Percentiles rank a stretch among this genome's conserved stretches.
Evolutionary conservation across 306 rosid genomes (phyloP).

Genomic region (Adenanthera pavonina): DNA sequence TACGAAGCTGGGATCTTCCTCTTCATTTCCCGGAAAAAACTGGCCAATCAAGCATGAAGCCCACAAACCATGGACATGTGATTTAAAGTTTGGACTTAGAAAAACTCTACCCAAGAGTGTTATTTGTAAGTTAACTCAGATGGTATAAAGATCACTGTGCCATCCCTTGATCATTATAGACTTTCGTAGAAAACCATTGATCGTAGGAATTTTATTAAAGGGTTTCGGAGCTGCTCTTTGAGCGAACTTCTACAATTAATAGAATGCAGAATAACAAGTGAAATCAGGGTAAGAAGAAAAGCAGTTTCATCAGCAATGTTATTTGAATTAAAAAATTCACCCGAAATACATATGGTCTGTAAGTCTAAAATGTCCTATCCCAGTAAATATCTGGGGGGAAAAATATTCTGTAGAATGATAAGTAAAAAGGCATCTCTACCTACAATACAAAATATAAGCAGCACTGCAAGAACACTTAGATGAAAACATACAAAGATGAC

Average conservation of each 20-base stretch:
- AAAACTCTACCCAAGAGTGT: neutral
- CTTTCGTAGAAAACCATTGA: too few relatives aligned
- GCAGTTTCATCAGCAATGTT: slow-evolving; percentile 24
- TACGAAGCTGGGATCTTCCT: neutral
- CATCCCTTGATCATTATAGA: neutral
- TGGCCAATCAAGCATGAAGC: too few relatives aligned
- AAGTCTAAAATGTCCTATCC: slow-evolving; percentile 41
- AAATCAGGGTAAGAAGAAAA: neutral
- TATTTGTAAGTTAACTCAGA: neutral
- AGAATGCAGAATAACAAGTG: neutral
- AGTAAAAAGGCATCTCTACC: slow-evolving; percentile 40
- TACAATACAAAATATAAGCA: slow-evolving; percentile 40
- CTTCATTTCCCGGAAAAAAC: neutral
- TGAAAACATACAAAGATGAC: slow-evolving; percentile 37
- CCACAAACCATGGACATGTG: neutral
- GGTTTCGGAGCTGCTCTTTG: too few relatives aligned
- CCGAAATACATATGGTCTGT: slow-evolving; percentile 12
- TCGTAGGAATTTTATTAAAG: too few relatives aligned
- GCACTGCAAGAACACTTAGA: slow-evolving; percentile 46
- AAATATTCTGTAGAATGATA: slow-evolving; percentile 39
- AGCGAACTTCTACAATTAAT: neutral
- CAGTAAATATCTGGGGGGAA: slow-evolving; percentile 42
- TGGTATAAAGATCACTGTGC: neutral
- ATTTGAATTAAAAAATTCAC: slow-evolving; percentile 21
- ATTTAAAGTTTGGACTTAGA: neutral